Percentiles rank a stretch among this genome's conserved stretches.
Conservation (phyloP, 2,329 filamentous ascomycete species). For the Ophiostoma himal-ulmi region DNA sequence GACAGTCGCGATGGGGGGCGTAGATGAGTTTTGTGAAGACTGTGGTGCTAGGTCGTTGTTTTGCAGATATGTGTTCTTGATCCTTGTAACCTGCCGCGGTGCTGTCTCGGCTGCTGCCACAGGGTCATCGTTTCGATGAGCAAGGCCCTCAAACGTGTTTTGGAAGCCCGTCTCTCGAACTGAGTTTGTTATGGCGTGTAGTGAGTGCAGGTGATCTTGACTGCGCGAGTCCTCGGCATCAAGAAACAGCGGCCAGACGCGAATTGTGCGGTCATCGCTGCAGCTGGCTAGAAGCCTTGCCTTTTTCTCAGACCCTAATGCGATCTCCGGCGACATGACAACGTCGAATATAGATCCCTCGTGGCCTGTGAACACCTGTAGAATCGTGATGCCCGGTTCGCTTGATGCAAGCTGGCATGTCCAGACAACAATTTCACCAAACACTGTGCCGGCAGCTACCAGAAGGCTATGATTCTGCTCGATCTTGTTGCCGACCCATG, state of each 20-base stretch:
- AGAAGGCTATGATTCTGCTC: conserved; percentile 46
- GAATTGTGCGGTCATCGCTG: conserved; percentile 87
- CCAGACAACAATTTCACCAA: conserved; percentile 92
- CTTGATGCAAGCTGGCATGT: conserved; percentile 46
- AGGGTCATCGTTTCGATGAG: conserved; percentile 26
- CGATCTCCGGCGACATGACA: conserved; percentile 59
- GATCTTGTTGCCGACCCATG: conserved; percentile 49
- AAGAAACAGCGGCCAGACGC: conserved; percentile 58
- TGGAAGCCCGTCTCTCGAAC: conserved; percentile 57
- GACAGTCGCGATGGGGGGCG: conserved; percentile 56
- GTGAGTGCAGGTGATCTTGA: conserved; percentile 23
- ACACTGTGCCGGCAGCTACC: conserved; percentile 83
- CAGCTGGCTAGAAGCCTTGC: conserved; percentile 69
- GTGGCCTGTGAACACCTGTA: conserved; percentile 60
- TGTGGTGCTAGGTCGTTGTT: not conserved
- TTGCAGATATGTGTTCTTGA: conserved; percentile 13
- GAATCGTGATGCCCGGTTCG: conserved; percentile 36
- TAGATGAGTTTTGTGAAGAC: conserved; percentile 27
- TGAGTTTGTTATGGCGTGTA: conserved; percentile 30
- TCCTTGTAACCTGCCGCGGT: not conserved
- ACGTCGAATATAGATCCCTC: conserved; percentile 94
- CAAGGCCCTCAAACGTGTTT: conserved; percentile 24
- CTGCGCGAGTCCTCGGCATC: not conserved
- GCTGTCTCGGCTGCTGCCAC: not conserved
- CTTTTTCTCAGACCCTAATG: not conserved